Evolutionary conservation across 768 basidiomycete species (phyloP), one percentile per base, ranked within the genome.

Genomic region (Mrakia frigida): DNA sequence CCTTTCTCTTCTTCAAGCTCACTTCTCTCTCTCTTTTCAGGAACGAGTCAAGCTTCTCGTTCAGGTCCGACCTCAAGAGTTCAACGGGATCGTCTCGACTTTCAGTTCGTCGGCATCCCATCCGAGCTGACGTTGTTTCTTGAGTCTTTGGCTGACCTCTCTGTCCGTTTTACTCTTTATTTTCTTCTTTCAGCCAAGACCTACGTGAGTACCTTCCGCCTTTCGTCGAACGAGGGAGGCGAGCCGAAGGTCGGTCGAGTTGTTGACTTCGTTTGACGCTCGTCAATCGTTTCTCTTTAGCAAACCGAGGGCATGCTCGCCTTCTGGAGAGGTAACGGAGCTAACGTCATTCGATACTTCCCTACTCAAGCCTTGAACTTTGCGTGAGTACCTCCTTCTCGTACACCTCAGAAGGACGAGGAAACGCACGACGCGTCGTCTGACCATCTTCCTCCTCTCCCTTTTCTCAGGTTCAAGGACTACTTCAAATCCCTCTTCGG

Each of bases 291-390:
- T 33, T 31, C 18, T 13, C 11, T 13, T 21, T 33, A 63, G 61
- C 18, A 31, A 21, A 63, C 61, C 23, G 97, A 99, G 88, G 97
- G 97, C 85, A 86, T 96, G 73, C 87, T 93, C 79, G 92, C 97
- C 31, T 87, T 99, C 82, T 98, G 97, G 97, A 88, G 97, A 87
- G 97, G 97, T 85, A 99, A 99, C 90, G 98, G 95, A 76, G 96
- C 97, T 89, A 99, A 99, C 87, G 97, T 99, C 86, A 97, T 99
- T 87, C 95, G 97, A 84, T 99, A 99, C 92, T 98, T 99, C 93
- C 97, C 97, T 72, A 99, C 97, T 75, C 67, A 77, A 72, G 97
- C 97, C 53, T 86, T 98, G 81, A 99, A 99, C 92, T 98, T 99
- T 82, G 96, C 96, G 56, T 56, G 28, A 56, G 56, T 28, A n/a